Evolutionary conservation across 305 asterid species (phyloP).

Genomic region (Solanum hybrid): DNA sequence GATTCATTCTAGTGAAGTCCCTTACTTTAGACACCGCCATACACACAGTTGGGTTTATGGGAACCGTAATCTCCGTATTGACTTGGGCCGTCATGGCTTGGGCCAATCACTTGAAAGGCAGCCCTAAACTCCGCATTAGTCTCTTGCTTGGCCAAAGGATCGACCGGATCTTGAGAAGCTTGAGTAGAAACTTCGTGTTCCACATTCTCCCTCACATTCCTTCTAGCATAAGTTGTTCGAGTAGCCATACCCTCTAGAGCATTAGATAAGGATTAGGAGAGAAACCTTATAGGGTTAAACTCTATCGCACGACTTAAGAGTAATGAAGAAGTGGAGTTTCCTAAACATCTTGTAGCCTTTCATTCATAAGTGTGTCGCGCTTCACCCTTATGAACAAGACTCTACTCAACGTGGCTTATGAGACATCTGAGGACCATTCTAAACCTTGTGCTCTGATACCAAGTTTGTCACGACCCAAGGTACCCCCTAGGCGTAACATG

Average conservation of each 20-base stretch:
- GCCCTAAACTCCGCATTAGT: neutral
- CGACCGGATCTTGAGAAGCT: neutral
- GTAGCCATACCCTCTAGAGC: neutral
- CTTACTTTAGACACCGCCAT: neutral
- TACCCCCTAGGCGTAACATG: neutral
- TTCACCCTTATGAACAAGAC: neutral
- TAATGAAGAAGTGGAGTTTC: neutral
- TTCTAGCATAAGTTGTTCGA: neutral
- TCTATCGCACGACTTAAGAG: neutral
- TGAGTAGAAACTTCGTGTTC: neutral
- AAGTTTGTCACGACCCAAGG: neutral
- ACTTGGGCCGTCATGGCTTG: neutral
- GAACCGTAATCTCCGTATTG: neutral
- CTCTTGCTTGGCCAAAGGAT: neutral
- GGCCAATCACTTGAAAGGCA: neutral
- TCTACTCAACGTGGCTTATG: neutral
- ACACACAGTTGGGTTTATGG: neutral
- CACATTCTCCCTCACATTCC: neutral
- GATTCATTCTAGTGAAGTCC: neutral
- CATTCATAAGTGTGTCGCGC: neutral
- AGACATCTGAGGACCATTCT: neutral
- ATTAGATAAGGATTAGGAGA: neutral
- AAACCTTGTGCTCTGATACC: neutral
- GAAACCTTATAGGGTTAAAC: neutral
- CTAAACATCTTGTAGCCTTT: neutral